Evolutionary conservation across 1,284 basidiomycete species (phyloP).

Genomic region (Exobasidium cylindrosporum): DNA sequence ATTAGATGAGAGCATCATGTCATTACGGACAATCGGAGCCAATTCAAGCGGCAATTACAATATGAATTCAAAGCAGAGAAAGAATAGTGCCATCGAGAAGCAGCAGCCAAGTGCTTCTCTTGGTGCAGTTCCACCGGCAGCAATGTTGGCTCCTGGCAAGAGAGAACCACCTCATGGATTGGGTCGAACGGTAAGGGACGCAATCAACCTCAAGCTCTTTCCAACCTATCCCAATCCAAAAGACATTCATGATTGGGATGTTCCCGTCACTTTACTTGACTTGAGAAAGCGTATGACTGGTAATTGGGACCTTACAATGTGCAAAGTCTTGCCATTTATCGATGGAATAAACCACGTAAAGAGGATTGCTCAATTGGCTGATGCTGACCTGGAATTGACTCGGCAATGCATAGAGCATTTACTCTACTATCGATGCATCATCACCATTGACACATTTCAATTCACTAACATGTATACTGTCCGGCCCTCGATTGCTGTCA

Average conservation of each 20-base stretch:
- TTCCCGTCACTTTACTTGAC: constrained; percentile 84
- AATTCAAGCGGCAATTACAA: constrained; percentile 6
- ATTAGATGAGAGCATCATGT: constrained; percentile 33
- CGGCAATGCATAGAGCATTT: constrained; percentile 87
- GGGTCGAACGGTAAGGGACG: constrained; percentile 51
- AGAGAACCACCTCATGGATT: constrained; percentile 49
- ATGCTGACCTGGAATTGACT: constrained; percentile 80
- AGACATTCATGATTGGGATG: constrained; percentile 86
- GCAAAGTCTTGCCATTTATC: constrained; percentile 72
- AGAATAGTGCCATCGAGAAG: background rate
- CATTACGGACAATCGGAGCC: constrained; percentile 35
- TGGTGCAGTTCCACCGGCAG: constrained; percentile 22
- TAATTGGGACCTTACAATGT: constrained; percentile 95
- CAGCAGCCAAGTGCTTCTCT: constrained; percentile 21
- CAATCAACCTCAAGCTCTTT: constrained; percentile 73
- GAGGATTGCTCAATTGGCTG: constrained; percentile 84
- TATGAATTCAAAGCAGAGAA: background rate
- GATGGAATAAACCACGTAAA: constrained; percentile 88
- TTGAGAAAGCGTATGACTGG: constrained; percentile 75
- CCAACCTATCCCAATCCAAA: constrained; percentile 94
- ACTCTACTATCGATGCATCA: constrained; percentile 90
- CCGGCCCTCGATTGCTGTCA: constrained; percentile 75
- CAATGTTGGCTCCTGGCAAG: constrained; percentile 27
- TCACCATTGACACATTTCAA: constrained; percentile 94
- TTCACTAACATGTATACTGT: constrained; percentile 90